Conservation (phyloP, 148 eudicot genomes). For the Spergularia marina region DNA sequence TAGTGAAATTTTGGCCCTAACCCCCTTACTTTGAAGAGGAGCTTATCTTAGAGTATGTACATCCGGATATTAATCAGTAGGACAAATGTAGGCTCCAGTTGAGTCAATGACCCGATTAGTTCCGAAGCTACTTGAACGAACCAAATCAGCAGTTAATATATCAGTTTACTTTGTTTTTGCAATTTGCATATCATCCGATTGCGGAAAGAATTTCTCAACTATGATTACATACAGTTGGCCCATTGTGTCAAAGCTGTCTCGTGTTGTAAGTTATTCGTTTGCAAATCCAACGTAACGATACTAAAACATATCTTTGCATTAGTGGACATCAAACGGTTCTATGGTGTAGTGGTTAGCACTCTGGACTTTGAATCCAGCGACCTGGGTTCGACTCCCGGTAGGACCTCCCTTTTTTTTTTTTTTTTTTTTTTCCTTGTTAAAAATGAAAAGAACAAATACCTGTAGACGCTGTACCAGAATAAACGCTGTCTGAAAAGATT, state of each 20-base stretch:
- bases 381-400: constrained; percentile 99
- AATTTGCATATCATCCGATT: no score
- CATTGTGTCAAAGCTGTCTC: no score
- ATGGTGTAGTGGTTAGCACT: constrained; percentile 99
- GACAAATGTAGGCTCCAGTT: neutral
- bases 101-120: neutral
- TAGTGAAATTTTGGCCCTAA: neutral
- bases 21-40: neutral
- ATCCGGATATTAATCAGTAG: neutral
- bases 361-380: constrained; percentile 99
- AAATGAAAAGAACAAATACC: no score
- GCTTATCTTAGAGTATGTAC: constrained; percentile 16
- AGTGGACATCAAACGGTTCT: constrained; percentile 45
- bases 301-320: neutral
- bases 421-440: no score
- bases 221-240: no score
- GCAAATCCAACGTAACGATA: neutral
- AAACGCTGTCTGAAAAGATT: no score
- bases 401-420: constrained; percentile 51
- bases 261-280: neutral
- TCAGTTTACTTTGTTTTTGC: no score
- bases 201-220: no score
- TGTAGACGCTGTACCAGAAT: no score
- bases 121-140: neutral
- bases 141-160: no score